Base-by-base conservation (phyloP, 2,329 filamentous ascomycete species). In the Niveomyces coronatus region DNA sequence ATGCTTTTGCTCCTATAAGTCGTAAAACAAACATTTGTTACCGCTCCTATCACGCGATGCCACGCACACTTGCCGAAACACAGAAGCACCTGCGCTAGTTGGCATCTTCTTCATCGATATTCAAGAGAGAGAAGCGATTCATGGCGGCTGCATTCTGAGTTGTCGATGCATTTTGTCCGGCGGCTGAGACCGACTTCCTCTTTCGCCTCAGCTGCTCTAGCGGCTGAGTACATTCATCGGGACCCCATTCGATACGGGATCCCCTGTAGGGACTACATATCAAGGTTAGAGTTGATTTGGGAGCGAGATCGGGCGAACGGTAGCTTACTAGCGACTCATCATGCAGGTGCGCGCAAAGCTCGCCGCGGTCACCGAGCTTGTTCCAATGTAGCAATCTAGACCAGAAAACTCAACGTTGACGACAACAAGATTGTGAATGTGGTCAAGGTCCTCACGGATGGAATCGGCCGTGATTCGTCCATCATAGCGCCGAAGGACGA, bases 371-470 rank as follows among this genome's bases (percentile, higher is more conserved):
- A 93, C 70, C 1, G 84, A 86, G 55, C 88, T 93, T 7, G 80
- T 85, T 39, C 74, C 78, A 46, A 93, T 76, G 54, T 74, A 74
- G 42, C 73, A 81, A 54, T 77, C 73, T 4, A 67, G 67, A 14
- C 67, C 63, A 3, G 60, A 57, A 54, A 83, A 80, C 7, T 61
- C 58, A 31, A 91, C 61, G 30, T 71, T 71, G 49, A 91, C 67
- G 9, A 93, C 71, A 16, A 80, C 64, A 1, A 93, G 67, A 44
- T 85, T 84, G 62, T 89, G 79, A 43, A 93, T 89, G 53, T 93
- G 85, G 17, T 87, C 80, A 26, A 91, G 67, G 49, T 93, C 82
- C 4, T 79, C 70, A 9, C 81, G 76, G 45, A 93, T 76, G 13
- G 61, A 59, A 7, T 72, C 61, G 46, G 79, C 79, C 0, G 77